Conservation (phyloP, 148 eudicot species). For the Bassia scoparia region DNA sequence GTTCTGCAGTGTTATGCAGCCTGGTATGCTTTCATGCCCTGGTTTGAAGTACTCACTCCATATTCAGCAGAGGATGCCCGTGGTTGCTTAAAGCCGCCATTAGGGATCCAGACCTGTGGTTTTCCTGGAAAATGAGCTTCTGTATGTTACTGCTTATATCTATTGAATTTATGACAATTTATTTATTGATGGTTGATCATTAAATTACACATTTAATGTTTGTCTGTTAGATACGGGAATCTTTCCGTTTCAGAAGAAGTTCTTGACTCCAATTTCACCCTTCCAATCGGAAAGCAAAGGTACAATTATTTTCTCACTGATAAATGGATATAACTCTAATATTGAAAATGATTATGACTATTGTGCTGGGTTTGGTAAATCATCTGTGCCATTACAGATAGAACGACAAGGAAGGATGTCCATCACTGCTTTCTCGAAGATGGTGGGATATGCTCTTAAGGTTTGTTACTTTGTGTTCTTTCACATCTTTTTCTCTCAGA, state of each 20-base stretch:
- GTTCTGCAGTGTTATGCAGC: slow-evolving; percentile 84
- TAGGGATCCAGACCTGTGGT: slow-evolving; percentile 97
- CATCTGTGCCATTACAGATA: slow-evolving; percentile 37
- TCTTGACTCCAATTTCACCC: slow-evolving; percentile 79
- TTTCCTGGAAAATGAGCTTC: slow-evolving; percentile 88
- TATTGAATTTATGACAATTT: background rate
- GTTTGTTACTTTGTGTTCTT: slow-evolving; percentile 31
- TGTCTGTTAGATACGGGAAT: slow-evolving; percentile 65
- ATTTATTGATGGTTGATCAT: background rate
- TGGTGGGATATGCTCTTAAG: slow-evolving; percentile 92
- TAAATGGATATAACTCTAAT: background rate
- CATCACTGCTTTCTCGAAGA: slow-evolving; percentile 77
- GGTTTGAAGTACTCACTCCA: slow-evolving; percentile 82
- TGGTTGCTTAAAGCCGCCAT: slow-evolving; percentile 95
- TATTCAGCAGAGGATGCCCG: slow-evolving; percentile 94
- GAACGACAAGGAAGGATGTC: slow-evolving; percentile 73
- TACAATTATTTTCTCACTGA: slow-evolving; percentile 14
- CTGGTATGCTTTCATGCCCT: slow-evolving; percentile 80
- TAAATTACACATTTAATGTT: slow-evolving; percentile 5
- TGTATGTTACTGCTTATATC: too few species aligned
- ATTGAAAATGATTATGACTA: background rate
- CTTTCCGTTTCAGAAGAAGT: slow-evolving; percentile 85
- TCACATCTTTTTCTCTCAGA: background rate
- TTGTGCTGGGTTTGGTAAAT: slow-evolving; percentile 1
- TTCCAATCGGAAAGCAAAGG: slow-evolving; percentile 99